Evolutionary conservation across 306 rosid species (phyloP), one percentile per base, ranked within the genome.

Genomic region (Gynostemma pentaphyllum): DNA sequence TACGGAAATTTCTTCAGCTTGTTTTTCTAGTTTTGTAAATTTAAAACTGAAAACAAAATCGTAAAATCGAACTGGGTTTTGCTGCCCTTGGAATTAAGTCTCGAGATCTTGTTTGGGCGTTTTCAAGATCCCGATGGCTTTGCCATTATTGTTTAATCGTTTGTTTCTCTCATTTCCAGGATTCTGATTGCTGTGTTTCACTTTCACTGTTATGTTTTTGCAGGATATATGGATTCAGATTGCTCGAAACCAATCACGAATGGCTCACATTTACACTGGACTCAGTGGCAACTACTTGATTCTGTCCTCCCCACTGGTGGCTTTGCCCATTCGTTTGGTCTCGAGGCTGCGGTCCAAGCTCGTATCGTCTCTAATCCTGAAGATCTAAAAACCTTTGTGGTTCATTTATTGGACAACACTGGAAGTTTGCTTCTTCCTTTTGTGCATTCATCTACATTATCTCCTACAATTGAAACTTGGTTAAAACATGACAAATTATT

Each of bases 231-330:
- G 16, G 50, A 51, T n/a, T n/a, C n/a, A n/a, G n/a, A 13, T 37
- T 18, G 24, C 26, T 19, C 9, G 24, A 51, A 14, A 45, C 15
- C 11, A 39, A 7, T 6, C 45, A 67, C 52, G 71, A 63, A 67
- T 45, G 80, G 69, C 68, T 70, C 82, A 56, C 45, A 49, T 75
- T 68, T 64, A 19, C 87, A 83, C 42, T 81, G 88, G 92, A 84
- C 77, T 71, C 79, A 87, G 51, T 91, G 96, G 96, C 95, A 87
- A 69, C 65, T 83, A 45, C 77, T 87, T 7, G 91, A 91, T 76
- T 91, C 95, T 26, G 76, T 85, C 77, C 87, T 87, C 37, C 97
- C 96, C 3, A 85, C 97, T 0, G 97, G 97, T 27, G 97, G 97
- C 36, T 90, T 90, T 34, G 96, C 95, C 50, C 96, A 88, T 70